Percentiles rank a stretch among this genome's conserved stretches.
Conservation (phyloP, 2,329 filamentous ascomycete genomes). For the Fusarium sp. region DNA sequence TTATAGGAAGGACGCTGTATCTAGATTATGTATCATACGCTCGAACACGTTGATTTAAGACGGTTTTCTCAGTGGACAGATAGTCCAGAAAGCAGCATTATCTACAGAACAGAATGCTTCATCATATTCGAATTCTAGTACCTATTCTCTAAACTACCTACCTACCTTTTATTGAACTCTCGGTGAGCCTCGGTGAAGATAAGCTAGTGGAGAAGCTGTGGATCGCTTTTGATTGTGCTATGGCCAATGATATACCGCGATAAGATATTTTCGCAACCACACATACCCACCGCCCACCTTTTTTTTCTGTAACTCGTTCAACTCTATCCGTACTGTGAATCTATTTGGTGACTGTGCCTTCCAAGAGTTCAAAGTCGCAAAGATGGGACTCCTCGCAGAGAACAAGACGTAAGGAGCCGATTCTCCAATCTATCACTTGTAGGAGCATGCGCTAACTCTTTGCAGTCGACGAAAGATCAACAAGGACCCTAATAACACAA, state of each 20-base stretch:
- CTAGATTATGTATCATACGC: constrained; percentile 44
- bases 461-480: constrained; percentile 74
- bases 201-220: constrained; percentile 13
- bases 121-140: background rate
- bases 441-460: constrained; percentile 26
- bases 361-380: constrained; percentile 30
- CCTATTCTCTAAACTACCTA: background rate
- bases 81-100: constrained; percentile 11
- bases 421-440: background rate
- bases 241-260: constrained; percentile 48
- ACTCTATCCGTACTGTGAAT: constrained; percentile 31
- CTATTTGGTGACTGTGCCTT: constrained; percentile 15
- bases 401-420: constrained; percentile 50
- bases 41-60: constrained; percentile 20
- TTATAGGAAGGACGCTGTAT: constrained; percentile 12
- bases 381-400: constrained; percentile 56
- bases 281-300: constrained; percentile 50
- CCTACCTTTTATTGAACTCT: background rate
- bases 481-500: constrained; percentile 94
- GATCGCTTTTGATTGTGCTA: background rate
- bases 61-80: background rate
- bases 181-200: constrained; percentile 34
- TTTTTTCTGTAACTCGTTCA: constrained; percentile 45
- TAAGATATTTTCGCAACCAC: constrained; percentile 46
- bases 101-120: constrained; percentile 18